Conservation (phyloP, 768 basidiomycete species). For the Lentinus brumalis region DNA sequence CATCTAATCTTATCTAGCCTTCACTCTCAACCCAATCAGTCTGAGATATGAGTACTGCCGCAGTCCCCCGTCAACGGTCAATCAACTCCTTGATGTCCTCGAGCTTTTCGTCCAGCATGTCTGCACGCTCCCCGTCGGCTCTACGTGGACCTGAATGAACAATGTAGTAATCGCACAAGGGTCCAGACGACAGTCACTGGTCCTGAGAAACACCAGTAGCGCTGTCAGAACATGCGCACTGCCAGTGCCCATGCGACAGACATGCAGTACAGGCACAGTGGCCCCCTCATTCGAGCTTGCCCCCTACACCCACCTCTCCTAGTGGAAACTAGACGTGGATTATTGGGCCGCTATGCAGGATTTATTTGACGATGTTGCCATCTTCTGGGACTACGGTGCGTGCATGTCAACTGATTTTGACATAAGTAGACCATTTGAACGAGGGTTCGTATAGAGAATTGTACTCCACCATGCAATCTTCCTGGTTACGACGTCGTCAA, state of each 20-base stretch:
- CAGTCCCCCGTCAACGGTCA: background rate
- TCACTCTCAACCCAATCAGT: no score
- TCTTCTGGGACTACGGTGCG: constrained; percentile 48
- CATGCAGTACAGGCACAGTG: no score
- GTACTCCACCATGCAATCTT: constrained; percentile 36
- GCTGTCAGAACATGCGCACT: no score
- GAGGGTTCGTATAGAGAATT: constrained; percentile 35
- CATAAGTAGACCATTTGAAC: background rate
- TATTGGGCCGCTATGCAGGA: background rate
- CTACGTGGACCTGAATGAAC: no score
- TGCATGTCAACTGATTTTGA: background rate
- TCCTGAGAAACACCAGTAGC: no score
- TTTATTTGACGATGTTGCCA: constrained; percentile 31
- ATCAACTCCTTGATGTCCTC: background rate
- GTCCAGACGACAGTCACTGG: no score
- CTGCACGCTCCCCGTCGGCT: no score
- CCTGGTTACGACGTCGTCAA: constrained; percentile 50
- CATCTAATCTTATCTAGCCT: constrained; percentile 6
- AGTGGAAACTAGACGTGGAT: no score
- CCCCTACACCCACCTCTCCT: background rate
- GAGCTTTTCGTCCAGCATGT: background rate
- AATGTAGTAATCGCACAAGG: no score
- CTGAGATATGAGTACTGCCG: background rate
- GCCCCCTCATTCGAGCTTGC: background rate
- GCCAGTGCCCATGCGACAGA: no score